These are phyloP conservation scores for Pestalotiopsis sp. DNA, from an alignment of 2,329 filamentous ascomycete genomes.

Conservation along the genomic window DNA sequence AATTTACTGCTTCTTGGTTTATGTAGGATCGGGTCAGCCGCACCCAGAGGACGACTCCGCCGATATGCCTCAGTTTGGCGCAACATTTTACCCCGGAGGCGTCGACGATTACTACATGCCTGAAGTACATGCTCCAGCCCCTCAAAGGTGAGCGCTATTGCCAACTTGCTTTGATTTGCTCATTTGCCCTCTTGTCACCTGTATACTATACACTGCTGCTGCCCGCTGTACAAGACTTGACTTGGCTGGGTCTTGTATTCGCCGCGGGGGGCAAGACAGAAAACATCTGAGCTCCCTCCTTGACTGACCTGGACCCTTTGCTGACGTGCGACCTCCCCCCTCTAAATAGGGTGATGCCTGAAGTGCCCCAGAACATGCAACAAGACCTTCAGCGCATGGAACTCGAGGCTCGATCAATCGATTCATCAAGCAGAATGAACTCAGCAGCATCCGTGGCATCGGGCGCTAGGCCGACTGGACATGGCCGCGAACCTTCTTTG, in stretches of 20 bases:
- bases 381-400: conserved; percentile 91
- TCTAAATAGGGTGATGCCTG: conserved; percentile 77
- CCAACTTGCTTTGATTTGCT: conserved; percentile 14
- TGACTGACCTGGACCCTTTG: background rate
- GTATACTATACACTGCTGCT: conserved; percentile 1
- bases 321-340: conserved; percentile 1
- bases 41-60: conserved; percentile 32
- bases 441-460: conserved; percentile 29
- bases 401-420: conserved; percentile 67
- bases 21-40: conserved; percentile 33
- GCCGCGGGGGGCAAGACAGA: background rate
- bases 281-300: background rate
- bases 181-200: background rate
- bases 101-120: conserved; percentile 65
- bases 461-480: conserved; percentile 29
- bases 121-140: conserved; percentile 59
- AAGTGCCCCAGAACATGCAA: conserved; percentile 96
- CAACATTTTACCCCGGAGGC: conserved; percentile 61
- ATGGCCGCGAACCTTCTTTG: conserved; percentile 46
- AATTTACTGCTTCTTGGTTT: conserved; percentile 22
- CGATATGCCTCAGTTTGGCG: conserved; percentile 52
- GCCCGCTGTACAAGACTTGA: background rate
- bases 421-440: conserved; percentile 33
- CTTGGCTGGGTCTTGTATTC: background rate
- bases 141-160: conserved; percentile 53